phyloP scores from a whole-genome alignment of 768 basidiomycete genomes.

The Suillus placidus region DNA sequence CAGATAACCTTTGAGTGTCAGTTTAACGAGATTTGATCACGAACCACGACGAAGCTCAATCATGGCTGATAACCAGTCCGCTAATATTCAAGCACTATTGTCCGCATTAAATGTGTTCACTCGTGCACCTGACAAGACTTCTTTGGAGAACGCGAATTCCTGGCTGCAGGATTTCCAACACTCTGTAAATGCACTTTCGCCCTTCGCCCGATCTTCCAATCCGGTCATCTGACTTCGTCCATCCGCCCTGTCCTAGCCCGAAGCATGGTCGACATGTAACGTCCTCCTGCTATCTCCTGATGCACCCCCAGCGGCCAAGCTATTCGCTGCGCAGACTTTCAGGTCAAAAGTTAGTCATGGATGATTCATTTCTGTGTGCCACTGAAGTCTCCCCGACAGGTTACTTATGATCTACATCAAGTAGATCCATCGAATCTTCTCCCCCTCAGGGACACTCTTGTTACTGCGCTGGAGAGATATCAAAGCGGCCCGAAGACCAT shows the following conservation, averaged over 20 bases:
- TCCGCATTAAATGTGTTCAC: constrained; percentile 81
- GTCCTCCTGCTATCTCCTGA: constrained; percentile 82
- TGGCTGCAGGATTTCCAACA: constrained; percentile 99
- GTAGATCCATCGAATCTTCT: constrained; percentile 72
- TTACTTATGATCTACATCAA: constrained; percentile 93
- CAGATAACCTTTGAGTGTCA: constrained; percentile 24
- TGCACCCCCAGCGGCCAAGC: constrained; percentile 75
- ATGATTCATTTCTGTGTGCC: constrained; percentile 9
- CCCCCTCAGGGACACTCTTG: constrained; percentile 84
- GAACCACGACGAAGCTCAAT: constrained; percentile 7
- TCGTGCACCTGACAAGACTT: constrained; percentile 78
- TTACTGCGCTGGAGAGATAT: constrained; percentile 74
- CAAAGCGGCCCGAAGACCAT: constrained; percentile 80
- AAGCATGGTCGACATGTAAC: constrained; percentile 97
- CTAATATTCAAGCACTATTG: constrained; percentile 67
- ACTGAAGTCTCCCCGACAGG: constrained; percentile 54
- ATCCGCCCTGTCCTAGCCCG: constrained; percentile 76
- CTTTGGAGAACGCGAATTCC: constrained; percentile 84
- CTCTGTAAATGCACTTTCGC: constrained; percentile 89
- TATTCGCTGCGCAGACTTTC: constrained; percentile 97
- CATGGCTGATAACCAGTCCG: constrained; percentile 47
- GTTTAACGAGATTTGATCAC: constrained; percentile 5
- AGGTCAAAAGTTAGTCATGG: constrained; percentile 76
- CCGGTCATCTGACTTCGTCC: constrained; percentile 67
- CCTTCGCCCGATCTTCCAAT: constrained; percentile 57